A percentile compares a stretch with the other conserved stretches of the same genome.
phyloP scores from a whole-genome alignment of 306 rosid species.

The Malus orientalis region DNA sequence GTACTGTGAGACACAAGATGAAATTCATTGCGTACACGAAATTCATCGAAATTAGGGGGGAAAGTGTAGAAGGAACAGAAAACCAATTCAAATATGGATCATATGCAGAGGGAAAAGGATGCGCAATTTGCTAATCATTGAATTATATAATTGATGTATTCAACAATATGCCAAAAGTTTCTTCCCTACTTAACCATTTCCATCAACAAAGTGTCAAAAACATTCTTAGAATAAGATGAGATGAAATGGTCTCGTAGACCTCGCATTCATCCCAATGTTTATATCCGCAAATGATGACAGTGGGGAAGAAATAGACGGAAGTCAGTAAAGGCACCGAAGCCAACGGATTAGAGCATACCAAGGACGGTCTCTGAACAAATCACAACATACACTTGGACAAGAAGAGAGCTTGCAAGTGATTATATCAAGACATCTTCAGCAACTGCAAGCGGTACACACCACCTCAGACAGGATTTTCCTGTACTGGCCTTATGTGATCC shows the following conservation, averaged over 20 bases:
- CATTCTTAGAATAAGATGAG: neutral
- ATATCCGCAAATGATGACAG: neutral
- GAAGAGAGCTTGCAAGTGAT: neutral
- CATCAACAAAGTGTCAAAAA: neutral
- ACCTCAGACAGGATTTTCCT: constrained; percentile 56
- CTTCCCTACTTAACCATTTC: constrained; percentile 9
- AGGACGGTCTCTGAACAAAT: neutral
- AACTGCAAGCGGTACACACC: neutral
- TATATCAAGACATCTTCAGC: neutral
- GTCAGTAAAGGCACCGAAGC: neutral
- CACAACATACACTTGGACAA: neutral
- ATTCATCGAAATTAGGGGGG: neutral
- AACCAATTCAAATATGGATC: neutral
- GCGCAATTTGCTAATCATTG: neutral
- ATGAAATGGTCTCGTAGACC: neutral
- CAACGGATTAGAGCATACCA: neutral
- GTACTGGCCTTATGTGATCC: constrained; percentile 56
- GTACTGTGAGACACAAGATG: too few species aligned
- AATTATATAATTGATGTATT: constrained; percentile 4
- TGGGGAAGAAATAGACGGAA: neutral
- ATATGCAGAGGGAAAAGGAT: neutral
- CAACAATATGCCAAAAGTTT: neutral
- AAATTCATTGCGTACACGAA: too few species aligned
- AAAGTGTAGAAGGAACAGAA: neutral
- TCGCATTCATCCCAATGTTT: neutral